Evolutionary conservation across 257 asterid genomes (phyloP), one percentile per base, ranked within the genome.

Genomic region (Solanum corneliomulleri): DNA sequence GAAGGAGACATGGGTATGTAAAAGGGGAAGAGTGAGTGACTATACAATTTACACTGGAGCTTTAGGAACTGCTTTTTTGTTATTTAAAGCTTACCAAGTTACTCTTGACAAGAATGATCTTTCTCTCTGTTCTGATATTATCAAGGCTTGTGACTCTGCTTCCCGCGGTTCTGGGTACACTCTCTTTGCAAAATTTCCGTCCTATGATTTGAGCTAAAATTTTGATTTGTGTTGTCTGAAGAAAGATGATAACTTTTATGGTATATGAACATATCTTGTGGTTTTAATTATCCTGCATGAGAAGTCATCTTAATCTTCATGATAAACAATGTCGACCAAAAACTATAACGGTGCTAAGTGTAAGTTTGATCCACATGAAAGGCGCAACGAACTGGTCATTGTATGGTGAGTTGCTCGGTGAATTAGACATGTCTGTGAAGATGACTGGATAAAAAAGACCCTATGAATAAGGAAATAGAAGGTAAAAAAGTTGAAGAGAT

Each of bases 31-130:
- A 62, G 94, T 91, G 85, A 89, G 89, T 52, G 98, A 96, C 87
- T 94, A 85, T 77, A 88, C 91, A 45, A 80, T 95, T 87, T 96
- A 95, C 35, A 95, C 99, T 12, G 99, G 99, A 35, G 92, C 93
- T 70, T 41, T 96, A 23, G 99, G 99, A 44, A 94, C 95, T 88
- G 97, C 99, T 91, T 90, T 93, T 89, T 92, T 96, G 92, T 41
- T 96, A 90, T 96, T 96, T 56, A 96, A 92, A 91, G 92, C 98
- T 86, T 95, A 93, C 88, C 94, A 91, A 87, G 90, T 93, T 83
- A 90, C 93, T 7, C 89, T 89, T 25, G 91, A 92, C 83, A 92
- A 89, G 86, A 92, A 85, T 81, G 93, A 96, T 88, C 97, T 94
- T 87, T 88, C 86, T 87, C 86, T 93, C 86, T 94, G 93, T 87